phyloP scores from a whole-genome alignment of 2,329 filamentous ascomycete genomes.

The Erysiphe pulchra region DNA sequence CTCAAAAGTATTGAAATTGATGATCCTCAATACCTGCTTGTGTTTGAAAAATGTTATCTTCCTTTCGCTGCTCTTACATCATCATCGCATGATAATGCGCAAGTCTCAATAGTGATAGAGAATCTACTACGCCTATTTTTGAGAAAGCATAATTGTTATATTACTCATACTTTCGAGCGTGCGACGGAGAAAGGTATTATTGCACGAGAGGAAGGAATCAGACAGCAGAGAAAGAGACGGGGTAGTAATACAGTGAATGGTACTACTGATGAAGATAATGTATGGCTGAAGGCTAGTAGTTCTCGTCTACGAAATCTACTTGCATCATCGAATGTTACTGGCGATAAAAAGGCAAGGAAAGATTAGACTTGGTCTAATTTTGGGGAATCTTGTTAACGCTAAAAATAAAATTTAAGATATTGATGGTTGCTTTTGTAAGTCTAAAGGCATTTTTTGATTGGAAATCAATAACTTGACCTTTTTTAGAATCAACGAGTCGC shows the following conservation, averaged over 20 bases:
- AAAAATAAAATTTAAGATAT: too few relatives aligned
- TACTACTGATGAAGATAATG: not conserved
- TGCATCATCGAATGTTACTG: constrained; percentile 4
- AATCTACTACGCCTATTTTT: constrained; percentile 21
- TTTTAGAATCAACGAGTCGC: too few relatives aligned
- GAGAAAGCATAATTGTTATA: constrained; percentile 11
- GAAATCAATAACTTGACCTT: too few relatives aligned
- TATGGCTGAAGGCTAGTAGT: constrained; percentile 10
- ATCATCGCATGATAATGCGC: constrained; percentile 26
- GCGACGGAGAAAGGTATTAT: constrained; percentile 26
- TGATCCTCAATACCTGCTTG: constrained; percentile 20
- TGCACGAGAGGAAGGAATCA: constrained; percentile 20
- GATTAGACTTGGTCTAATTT: too few relatives aligned
- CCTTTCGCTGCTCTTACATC: constrained; percentile 24
- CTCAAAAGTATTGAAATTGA: constrained; percentile 6
- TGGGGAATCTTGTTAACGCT: too few relatives aligned
- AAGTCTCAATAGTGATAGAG: constrained; percentile 29
- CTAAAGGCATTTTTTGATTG: too few relatives aligned
- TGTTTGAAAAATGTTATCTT: constrained; percentile 26
- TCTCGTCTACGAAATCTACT: constrained; percentile 13
- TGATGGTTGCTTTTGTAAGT: too few relatives aligned
- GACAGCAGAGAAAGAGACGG: constrained; percentile 16
- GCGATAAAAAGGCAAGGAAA: not conserved
- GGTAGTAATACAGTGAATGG: not conserved
- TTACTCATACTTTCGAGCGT: constrained; percentile 14